phyloP scores from a whole-genome alignment of 2,329 filamentous ascomycete species.

The Sphaerulina vaccinii region DNA sequence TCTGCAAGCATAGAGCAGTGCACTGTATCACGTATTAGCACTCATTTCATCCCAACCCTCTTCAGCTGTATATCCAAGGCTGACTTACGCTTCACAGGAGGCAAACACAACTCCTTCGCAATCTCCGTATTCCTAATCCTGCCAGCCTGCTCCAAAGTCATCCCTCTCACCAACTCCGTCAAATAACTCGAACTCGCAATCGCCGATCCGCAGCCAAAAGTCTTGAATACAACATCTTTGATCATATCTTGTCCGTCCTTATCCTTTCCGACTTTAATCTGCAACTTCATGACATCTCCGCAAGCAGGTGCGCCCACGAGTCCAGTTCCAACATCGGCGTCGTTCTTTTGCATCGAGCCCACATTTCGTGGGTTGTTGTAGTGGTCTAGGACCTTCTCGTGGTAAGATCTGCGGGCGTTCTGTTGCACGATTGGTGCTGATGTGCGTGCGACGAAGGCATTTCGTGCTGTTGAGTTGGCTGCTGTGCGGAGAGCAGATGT shows the following conservation, averaged over 20 bases:
- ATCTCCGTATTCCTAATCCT: slow-evolving; percentile 97
- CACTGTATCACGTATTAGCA: slow-evolving; percentile 50
- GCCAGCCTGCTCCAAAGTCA: slow-evolving; percentile 91
- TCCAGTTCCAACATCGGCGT: slow-evolving; percentile 81
- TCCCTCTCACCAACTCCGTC: slow-evolving; percentile 90
- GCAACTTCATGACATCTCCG: slow-evolving; percentile 90
- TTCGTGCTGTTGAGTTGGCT: slow-evolving; percentile 49
- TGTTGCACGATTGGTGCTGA: slow-evolving; percentile 42
- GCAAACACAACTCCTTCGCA: slow-evolving; percentile 88
- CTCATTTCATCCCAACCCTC: background rate
- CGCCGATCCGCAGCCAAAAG: slow-evolving; percentile 89
- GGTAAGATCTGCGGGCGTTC: slow-evolving; percentile 54
- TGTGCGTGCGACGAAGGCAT: slow-evolving; percentile 44
- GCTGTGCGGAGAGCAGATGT: slow-evolving; percentile 51
- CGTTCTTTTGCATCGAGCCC: slow-evolving; percentile 74
- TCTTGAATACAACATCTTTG: slow-evolving; percentile 96
- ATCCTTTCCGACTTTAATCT: slow-evolving; percentile 86
- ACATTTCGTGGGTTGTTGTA: slow-evolving; percentile 79
- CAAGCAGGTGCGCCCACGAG: slow-evolving; percentile 88
- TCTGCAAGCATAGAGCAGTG: slow-evolving; percentile 93
- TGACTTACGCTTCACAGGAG: slow-evolving; percentile 77
- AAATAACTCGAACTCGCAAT: slow-evolving; percentile 94
- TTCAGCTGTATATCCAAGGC: background rate
- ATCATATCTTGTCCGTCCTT: slow-evolving; percentile 86
- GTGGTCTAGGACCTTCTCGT: slow-evolving; percentile 76